These are phyloP conservation scores for Endogone sp. DNA, from an alignment of 192 early-diverging fungal species.

Conservation along the genomic window DNA sequence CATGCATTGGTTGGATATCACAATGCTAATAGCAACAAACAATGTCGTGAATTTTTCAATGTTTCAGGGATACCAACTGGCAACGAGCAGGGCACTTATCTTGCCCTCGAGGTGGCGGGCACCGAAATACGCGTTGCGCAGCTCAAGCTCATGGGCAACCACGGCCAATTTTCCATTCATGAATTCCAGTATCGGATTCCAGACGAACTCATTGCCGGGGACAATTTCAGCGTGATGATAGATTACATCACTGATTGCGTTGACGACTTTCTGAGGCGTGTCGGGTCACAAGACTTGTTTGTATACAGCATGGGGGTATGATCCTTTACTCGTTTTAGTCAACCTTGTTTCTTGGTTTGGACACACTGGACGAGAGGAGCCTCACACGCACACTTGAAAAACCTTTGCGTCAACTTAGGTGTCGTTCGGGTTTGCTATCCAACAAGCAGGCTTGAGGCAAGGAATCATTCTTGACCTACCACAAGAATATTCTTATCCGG, in stretches of 20 bases:
- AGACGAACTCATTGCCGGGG: constrained; percentile 49
- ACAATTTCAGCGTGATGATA: constrained; percentile 53
- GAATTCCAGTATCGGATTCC: constrained; percentile 78
- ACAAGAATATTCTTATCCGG: constrained; percentile 77
- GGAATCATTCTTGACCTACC: constrained; percentile 64
- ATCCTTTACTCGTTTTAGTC: no score
- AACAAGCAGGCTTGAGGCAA: constrained; percentile 64
- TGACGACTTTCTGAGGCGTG: constrained; percentile 37
- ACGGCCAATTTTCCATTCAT: constrained; percentile 62
- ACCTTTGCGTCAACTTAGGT: not conserved
- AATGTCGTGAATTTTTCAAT: no score
- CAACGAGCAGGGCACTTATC: constrained; percentile 79
- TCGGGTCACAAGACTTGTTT: constrained; percentile 35
- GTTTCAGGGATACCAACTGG: constrained; percentile 68
- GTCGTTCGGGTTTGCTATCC: constrained; percentile 70
- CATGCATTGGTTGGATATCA: no score
- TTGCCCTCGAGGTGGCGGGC: constrained; percentile 92
- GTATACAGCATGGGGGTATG: constrained; percentile 71
- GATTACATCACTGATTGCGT: constrained; percentile 77
- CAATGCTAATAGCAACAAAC: no score
- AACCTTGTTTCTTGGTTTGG: not conserved
- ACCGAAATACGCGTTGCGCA: constrained; percentile 89
- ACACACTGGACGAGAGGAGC: no score
- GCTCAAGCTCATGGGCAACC: constrained; percentile 74
- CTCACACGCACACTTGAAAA: not conserved